Conservation (phyloP, 108 stramenopile genomes). For the Halocafeteria seosinensis region DNA sequence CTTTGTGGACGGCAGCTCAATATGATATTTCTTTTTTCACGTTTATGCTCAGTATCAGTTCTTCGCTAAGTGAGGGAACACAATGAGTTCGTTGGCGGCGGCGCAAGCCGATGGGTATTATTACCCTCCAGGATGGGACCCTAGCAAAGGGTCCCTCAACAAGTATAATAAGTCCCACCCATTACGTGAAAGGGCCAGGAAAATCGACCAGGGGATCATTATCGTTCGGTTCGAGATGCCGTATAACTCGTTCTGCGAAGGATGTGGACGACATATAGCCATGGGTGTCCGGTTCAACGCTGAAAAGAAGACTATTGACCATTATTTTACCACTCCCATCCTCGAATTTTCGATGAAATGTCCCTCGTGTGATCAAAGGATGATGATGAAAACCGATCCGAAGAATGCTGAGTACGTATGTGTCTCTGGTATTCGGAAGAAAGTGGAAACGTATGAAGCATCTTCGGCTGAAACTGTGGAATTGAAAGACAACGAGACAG, state of each 20-base stretch:
- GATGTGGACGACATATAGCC: constrained; percentile 15
- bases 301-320: constrained; percentile 30
- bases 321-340: constrained; percentile 33
- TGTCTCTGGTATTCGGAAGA: constrained; percentile 20
- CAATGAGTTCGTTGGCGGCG: neutral
- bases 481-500: neutral
- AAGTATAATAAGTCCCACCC: neutral
- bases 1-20: too few species aligned
- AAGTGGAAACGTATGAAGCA: neutral
- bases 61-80: too few species aligned
- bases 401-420: constrained; percentile 31
- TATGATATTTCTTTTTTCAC: too few species aligned
- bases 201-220: constrained; percentile 34
- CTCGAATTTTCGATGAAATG: constrained; percentile 36
- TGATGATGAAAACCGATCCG: constrained; percentile 33
- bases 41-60: too few species aligned
- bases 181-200: constrained; percentile 2
- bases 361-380: constrained; percentile 18
- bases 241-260: constrained; percentile 28
- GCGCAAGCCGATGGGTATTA: constrained; percentile 11
- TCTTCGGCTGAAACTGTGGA: neutral
- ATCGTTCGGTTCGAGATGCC: constrained; percentile 38
- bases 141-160: neutral
- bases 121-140: constrained; percentile 4
- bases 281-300: constrained; percentile 35